phyloP scores from a whole-genome alignment of 306 rosid species.

The Cucurbita moschata region DNA sequence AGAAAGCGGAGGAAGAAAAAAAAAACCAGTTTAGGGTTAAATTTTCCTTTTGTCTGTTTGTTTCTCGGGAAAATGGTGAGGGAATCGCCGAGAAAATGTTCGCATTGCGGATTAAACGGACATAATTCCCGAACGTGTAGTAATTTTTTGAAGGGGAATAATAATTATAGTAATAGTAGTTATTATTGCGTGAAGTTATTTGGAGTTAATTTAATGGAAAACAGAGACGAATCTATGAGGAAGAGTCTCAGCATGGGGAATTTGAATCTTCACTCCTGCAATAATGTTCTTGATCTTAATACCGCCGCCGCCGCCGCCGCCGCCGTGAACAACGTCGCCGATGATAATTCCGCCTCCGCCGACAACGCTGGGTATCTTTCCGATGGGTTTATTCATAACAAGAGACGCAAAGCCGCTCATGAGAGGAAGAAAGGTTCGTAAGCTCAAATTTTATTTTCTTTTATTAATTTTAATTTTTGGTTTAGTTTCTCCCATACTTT shows the following conservation, averaged over 20 bases:
- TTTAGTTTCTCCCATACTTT: too few relatives aligned
- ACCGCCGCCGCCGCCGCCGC: neutral
- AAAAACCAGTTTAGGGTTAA: neutral
- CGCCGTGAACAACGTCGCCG: neutral
- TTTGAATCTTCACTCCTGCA: slow-evolving; percentile 3
- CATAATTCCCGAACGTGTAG: slow-evolving; percentile 29
- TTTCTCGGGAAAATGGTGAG: slow-evolving; percentile 17
- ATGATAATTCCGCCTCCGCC: neutral
- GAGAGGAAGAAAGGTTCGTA: slow-evolving; percentile 31
- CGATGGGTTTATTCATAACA: slow-evolving; percentile 23
- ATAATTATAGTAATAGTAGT: neutral
- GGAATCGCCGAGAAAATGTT: slow-evolving; percentile 23
- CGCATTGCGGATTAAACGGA: slow-evolving; percentile 26
- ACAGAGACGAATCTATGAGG: slow-evolving; percentile 11
- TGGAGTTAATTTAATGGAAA: slow-evolving; percentile 34
- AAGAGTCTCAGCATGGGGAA: slow-evolving; percentile 30
- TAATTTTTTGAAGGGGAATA: neutral
- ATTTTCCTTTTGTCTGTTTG: neutral
- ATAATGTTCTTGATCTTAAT: neutral
- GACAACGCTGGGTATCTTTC: slow-evolving; percentile 31
- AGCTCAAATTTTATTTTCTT: too few relatives aligned
- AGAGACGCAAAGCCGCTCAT: slow-evolving; percentile 17
- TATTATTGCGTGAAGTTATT: slow-evolving; percentile 27
- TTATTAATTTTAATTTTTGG: too few relatives aligned
- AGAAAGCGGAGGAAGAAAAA: neutral